These are phyloP conservation scores for Citrus inodora DNA, from an alignment of 345 rosid genomes.

Conservation along the genomic window DNA sequence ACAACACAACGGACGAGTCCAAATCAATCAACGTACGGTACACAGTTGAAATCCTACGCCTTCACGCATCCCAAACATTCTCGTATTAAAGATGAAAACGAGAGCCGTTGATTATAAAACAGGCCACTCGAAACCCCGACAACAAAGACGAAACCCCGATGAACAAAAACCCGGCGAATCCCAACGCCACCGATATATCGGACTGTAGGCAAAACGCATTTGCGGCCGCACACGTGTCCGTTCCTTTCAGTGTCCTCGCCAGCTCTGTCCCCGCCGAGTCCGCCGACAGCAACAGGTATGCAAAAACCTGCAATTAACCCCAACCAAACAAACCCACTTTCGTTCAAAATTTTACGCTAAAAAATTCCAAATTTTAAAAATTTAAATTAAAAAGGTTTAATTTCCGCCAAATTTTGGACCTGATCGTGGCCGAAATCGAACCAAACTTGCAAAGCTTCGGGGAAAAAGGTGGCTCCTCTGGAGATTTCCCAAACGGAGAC, in stretches of 20 bases:
- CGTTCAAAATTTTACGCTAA: not conserved
- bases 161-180: constrained; percentile 79
- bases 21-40: not conserved
- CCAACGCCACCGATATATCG: constrained; percentile 64
- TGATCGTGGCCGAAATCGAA: constrained; percentile 99
- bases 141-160: constrained; percentile 63
- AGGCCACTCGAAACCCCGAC: constrained; percentile 81
- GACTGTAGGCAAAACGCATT: constrained; percentile 76
- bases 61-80: constrained; percentile 11
- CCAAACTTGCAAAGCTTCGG: constrained; percentile 87
- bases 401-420: constrained; percentile 29
- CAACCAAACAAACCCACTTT: not conserved
- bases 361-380: not conserved
- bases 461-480: constrained; percentile 65
- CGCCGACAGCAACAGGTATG: constrained; percentile 80
- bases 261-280: constrained; percentile 71
- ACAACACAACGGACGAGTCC: not conserved
- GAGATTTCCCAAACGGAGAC: constrained; percentile 87
- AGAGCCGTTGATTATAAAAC: constrained; percentile 80
- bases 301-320: constrained; percentile 49
- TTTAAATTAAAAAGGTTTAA: not conserved
- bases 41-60: not conserved
- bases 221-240: constrained; percentile 42
- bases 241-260: constrained; percentile 57
- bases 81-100: constrained; percentile 60